A percentile compares a stretch with the other conserved stretches of the same genome.
These are phyloP conservation scores for Cercospora zeae-maydis DNA, from an alignment of 2,329 filamentous ascomycete genomes.

Conservation along the genomic window DNA sequence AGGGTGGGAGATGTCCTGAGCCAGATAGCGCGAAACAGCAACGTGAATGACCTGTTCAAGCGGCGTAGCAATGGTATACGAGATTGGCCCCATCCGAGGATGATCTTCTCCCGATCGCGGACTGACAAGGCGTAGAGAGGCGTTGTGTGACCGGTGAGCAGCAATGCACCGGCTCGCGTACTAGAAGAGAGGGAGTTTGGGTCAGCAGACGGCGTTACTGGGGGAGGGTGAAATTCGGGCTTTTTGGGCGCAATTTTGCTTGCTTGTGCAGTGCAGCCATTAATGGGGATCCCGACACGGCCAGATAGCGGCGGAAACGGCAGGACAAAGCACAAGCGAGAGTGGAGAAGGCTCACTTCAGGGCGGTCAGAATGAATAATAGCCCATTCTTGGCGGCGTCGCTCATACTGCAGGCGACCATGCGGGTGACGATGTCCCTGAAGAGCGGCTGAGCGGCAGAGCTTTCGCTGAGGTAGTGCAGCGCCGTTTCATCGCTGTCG, in stretches of 20 bases:
- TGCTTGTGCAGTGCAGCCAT: neutral
- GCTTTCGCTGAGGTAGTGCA: conserved; percentile 33
- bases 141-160: conserved; percentile 65
- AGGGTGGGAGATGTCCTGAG: conserved; percentile 56
- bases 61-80: conserved; percentile 54
- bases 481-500: conserved; percentile 40
- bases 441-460: conserved; percentile 52
- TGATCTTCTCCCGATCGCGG: conserved; percentile 57
- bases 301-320: neutral
- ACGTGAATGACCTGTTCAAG: conserved; percentile 55
- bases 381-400: conserved; percentile 49
- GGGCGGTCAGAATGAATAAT: conserved; percentile 50
- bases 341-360: conserved; percentile 46
- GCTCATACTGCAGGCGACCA: conserved; percentile 50
- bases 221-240: conserved; percentile 15
- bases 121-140: conserved; percentile 61
- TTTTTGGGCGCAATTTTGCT: neutral
- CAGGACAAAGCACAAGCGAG: neutral
- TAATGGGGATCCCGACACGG: neutral
- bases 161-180: conserved; percentile 58
- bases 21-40: conserved; percentile 55
- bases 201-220: conserved; percentile 16
- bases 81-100: conserved; percentile 61
- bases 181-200: conserved; percentile 38
- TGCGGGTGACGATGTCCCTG: conserved; percentile 48